Conservation (phyloP, 768 basidiomycete species). For the Pisolithus tinctorius region DNA sequence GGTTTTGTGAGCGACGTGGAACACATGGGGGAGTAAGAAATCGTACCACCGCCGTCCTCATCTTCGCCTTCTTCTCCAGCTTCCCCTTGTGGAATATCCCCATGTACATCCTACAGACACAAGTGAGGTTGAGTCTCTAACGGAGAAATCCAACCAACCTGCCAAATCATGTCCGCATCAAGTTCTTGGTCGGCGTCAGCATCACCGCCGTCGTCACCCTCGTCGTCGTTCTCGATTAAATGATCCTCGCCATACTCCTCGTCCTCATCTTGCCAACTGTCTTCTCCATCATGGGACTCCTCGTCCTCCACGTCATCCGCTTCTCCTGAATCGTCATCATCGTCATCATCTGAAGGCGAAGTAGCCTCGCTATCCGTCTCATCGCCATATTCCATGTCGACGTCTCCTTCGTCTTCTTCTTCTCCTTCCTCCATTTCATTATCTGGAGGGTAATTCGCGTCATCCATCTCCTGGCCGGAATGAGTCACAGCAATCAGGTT, state of each 20-base stretch:
- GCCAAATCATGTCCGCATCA: slow-evolving; percentile 51
- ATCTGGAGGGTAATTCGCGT: slow-evolving; percentile 56
- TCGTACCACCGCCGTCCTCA: slow-evolving; percentile 15
- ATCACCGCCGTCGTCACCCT: slow-evolving; percentile 42
- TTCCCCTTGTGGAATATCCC: slow-evolving; percentile 48
- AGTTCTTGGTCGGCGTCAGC: slow-evolving; percentile 44
- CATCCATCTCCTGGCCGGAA: slow-evolving; percentile 72
- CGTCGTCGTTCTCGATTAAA: slow-evolving; percentile 54
- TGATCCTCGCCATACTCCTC: slow-evolving; percentile 60
- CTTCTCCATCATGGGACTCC: slow-evolving; percentile 36
- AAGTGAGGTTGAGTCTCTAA: slow-evolving; percentile 10
- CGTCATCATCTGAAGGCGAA: slow-evolving; percentile 66
- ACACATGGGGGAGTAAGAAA: background rate
- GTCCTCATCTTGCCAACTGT: slow-evolving; percentile 53
- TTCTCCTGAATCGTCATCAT: slow-evolving; percentile 57
- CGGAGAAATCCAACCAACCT: slow-evolving; percentile 32
- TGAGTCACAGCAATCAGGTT: slow-evolving; percentile 10
- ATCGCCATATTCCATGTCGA: slow-evolving; percentile 84
- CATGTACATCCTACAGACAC: slow-evolving; percentile 44
- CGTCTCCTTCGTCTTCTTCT: slow-evolving; percentile 77
- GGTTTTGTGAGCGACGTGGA: slow-evolving; percentile 5
- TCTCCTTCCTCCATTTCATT: slow-evolving; percentile 80
- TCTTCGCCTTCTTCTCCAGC: slow-evolving; percentile 52
- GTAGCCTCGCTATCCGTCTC: slow-evolving; percentile 80
- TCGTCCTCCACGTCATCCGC: slow-evolving; percentile 52